A percentile compares a stretch with the other conserved stretches of the same genome.
These are phyloP conservation scores for Ustilago hordei DNA, from an alignment of 1,284 basidiomycete genomes.

Conservation along the genomic window DNA sequence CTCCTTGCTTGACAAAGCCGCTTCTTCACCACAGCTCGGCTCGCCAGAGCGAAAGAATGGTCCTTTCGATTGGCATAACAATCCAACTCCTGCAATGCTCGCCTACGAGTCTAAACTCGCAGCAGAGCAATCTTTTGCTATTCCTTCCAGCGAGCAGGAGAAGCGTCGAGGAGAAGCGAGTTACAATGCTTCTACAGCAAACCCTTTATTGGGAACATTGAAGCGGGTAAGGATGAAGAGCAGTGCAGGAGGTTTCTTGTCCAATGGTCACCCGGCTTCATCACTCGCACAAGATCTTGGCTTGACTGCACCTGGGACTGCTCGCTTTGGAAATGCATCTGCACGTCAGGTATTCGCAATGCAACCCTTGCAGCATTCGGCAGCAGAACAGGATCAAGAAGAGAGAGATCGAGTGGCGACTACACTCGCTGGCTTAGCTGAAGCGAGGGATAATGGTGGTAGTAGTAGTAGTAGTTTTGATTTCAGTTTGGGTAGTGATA, in stretches of 20 bases:
- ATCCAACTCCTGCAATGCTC: conserved; percentile 48
- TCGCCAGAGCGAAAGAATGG: conserved; percentile 50
- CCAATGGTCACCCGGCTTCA: conserved; percentile 59
- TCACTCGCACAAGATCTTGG: conserved; percentile 58
- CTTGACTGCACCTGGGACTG: conserved; percentile 41
- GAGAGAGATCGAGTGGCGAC: conserved; percentile 50
- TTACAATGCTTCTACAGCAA: conserved; percentile 19
- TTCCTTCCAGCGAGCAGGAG: conserved; percentile 33
- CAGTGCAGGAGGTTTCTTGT: conserved; percentile 34
- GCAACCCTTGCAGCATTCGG: conserved; percentile 1
- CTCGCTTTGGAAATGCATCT: conserved; percentile 47
- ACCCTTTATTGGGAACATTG: conserved; percentile 25
- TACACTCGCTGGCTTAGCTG: conserved; percentile 39
- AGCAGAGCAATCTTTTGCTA: conserved; percentile 20
- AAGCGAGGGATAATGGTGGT: conserved; percentile 17
- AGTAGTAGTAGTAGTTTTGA: conserved; percentile 21
- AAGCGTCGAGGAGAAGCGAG: conserved; percentile 40
- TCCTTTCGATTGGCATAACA: conserved; percentile 53
- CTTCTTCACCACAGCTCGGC: conserved; percentile 54
- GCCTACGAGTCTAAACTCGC: conserved; percentile 35
- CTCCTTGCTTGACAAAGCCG: conserved; percentile 39
- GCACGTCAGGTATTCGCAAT: conserved; percentile 24
- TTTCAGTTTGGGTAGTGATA: conserved; percentile 29
- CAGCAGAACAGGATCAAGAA: conserved; percentile 38
- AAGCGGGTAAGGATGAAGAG: conserved; percentile 32